Evolutionary conservation across 2,329 filamentous ascomycete genomes (phyloP).

Genomic region (Trichophyton mentagrophytes): DNA sequence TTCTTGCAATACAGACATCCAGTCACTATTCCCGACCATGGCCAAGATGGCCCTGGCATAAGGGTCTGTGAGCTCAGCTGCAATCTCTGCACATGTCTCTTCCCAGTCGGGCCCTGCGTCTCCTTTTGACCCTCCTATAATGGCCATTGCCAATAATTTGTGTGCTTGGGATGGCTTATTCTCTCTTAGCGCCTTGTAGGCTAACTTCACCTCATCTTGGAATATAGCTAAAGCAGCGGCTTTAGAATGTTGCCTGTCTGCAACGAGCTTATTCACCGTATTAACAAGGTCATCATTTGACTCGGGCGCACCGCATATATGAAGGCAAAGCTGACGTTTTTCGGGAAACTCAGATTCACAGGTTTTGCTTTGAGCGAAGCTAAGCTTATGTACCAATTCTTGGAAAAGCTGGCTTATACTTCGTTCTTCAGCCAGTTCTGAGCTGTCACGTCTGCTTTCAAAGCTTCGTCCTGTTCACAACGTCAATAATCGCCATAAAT

Average conservation of each 20-base stretch:
- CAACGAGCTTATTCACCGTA: slow-evolving; percentile 39
- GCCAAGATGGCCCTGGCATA: slow-evolving; percentile 50
- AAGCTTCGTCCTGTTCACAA: slow-evolving; percentile 21
- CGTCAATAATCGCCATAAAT: slow-evolving; percentile 8
- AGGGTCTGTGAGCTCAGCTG: slow-evolving; percentile 48
- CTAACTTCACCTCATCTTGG: slow-evolving; percentile 46
- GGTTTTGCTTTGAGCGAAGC: slow-evolving; percentile 40
- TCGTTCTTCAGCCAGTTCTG: slow-evolving; percentile 16
- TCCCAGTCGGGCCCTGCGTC: slow-evolving; percentile 46
- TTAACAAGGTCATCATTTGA: slow-evolving; percentile 38
- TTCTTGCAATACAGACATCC: slow-evolving; percentile 46
- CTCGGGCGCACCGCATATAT: slow-evolving; percentile 47
- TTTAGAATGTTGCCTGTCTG: slow-evolving; percentile 46
- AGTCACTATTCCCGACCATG: slow-evolving; percentile 47
- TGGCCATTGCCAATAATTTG: slow-evolving; percentile 43
- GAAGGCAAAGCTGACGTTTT: slow-evolving; percentile 48
- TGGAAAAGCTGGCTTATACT: slow-evolving; percentile 33
- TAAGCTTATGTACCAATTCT: slow-evolving; percentile 39
- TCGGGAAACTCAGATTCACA: slow-evolving; percentile 41
- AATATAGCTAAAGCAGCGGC: slow-evolving; percentile 51
- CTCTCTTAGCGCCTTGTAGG: slow-evolving; percentile 42
- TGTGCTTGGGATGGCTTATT: slow-evolving; percentile 43
- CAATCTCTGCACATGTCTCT: slow-evolving; percentile 49
- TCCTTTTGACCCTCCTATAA: slow-evolving; percentile 33
- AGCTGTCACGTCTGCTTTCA: slow-evolving; percentile 21